Percentiles rank a stretch among this genome's conserved stretches.
phyloP scores from a whole-genome alignment of 345 rosid genomes.

The Populus alba region DNA sequence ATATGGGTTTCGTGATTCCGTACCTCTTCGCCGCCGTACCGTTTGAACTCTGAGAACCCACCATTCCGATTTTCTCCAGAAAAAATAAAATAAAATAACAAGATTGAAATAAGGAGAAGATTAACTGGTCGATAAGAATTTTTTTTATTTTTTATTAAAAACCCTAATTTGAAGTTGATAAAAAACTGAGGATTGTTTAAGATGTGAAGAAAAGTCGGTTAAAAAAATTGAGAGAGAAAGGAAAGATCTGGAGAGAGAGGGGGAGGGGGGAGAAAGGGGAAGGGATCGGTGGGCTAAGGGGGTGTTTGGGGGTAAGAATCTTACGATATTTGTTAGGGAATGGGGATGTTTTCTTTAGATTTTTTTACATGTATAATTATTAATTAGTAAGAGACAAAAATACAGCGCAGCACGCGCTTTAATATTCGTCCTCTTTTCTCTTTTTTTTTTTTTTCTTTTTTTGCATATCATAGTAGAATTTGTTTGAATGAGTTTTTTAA shows the following conservation, averaged over 20 bases:
- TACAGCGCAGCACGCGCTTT: not conserved
- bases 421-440: no score
- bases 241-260: not conserved
- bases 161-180: not conserved
- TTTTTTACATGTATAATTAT: not conserved
- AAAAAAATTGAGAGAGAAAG: not conserved
- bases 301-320: not conserved
- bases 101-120: not conserved
- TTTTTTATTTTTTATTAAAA: not conserved
- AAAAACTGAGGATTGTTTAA: not conserved
- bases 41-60: slow-evolving; percentile 11
- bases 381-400: not conserved
- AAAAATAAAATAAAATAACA: not conserved
- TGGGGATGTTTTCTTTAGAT: not conserved
- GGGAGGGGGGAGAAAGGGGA: not conserved
- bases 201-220: not conserved
- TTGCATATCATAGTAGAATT: no score
- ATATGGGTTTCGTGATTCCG: slow-evolving; percentile 22
- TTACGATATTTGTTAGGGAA: not conserved
- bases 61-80: slow-evolving; percentile 2
- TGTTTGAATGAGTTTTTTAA: no score
- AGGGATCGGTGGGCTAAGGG: not conserved
- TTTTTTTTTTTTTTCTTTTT: no score
- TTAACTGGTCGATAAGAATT: not conserved
- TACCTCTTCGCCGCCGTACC: slow-evolving; percentile 8